A percentile compares a stretch with the other conserved stretches of the same genome.
Conservation (phyloP, 164 flowering plant genomes). For the Warburgia ugandensis region DNA sequence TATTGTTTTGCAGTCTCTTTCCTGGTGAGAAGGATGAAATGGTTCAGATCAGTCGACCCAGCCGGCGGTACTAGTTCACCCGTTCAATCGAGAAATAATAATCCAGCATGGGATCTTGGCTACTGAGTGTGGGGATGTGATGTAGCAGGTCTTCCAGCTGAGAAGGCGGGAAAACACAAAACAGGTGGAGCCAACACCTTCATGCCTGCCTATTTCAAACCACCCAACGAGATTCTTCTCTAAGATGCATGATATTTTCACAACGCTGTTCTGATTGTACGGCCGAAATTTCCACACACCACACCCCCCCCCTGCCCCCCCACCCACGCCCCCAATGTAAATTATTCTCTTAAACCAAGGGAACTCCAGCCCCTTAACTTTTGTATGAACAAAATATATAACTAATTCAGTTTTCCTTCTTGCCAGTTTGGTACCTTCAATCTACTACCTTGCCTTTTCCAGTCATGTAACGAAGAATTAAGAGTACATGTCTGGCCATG, state of each 20-base stretch:
- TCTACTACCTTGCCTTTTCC: no score
- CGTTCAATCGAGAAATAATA: slow-evolving; percentile 85
- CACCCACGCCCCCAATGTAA: no score
- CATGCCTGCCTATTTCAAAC: slow-evolving; percentile 35
- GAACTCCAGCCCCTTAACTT: not conserved
- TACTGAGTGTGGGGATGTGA: slow-evolving; percentile 71
- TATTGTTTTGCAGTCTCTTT: slow-evolving; percentile 55
- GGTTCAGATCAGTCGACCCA: slow-evolving; percentile 28
- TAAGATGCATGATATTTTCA: slow-evolving; percentile 61
- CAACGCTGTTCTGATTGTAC: slow-evolving; percentile 62
- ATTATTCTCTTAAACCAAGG: not conserved
- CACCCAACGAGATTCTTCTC: slow-evolving; percentile 51
- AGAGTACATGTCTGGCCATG: no score
- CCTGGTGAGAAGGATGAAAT: slow-evolving; percentile 37
- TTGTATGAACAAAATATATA: no score
- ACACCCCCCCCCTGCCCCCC: no score
- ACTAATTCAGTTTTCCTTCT: no score
- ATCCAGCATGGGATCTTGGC: slow-evolving; percentile 64
- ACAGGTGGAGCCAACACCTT: slow-evolving; percentile 33
- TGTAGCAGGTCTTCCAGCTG: slow-evolving; percentile 87
- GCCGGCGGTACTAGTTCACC: slow-evolving; percentile 65
- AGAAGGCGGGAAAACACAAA: slow-evolving; percentile 60
- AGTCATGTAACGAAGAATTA: no score
- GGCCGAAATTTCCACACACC: no score
- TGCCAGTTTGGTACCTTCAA: no score